These are phyloP conservation scores for Polyporus arcularius DNA, from an alignment of 768 basidiomycete species.

Conservation along the genomic window DNA sequence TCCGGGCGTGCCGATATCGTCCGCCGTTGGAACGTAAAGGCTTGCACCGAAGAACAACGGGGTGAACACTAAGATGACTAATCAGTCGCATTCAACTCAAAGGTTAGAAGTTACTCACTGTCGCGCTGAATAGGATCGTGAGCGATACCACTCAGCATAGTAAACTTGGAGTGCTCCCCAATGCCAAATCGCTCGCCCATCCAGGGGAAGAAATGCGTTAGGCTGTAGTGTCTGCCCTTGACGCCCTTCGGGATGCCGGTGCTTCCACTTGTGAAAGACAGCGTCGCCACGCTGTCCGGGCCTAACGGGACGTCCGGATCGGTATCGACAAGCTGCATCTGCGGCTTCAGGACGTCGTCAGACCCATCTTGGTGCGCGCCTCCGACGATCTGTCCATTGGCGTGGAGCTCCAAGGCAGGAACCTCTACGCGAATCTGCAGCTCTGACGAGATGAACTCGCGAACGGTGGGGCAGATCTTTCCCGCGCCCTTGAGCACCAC, in stretches of 20 bases:
- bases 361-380: constrained; percentile 44
- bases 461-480: constrained; percentile 72
- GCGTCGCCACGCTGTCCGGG: constrained; percentile 92
- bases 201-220: constrained; percentile 99
- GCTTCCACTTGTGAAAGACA: constrained; percentile 96
- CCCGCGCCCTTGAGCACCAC: constrained; percentile 92
- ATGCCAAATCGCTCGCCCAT: constrained; percentile 90
- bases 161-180: constrained; percentile 77
- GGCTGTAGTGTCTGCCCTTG: constrained; percentile 87
- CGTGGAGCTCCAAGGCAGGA: constrained; percentile 78
- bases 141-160: constrained; percentile 98
- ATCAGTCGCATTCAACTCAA: neutral
- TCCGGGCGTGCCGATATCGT: constrained; percentile 96
- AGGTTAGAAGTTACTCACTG: constrained; percentile 59
- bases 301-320: constrained; percentile 86
- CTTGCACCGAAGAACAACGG: constrained; percentile 96
- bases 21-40: constrained; percentile 93
- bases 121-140: constrained; percentile 99
- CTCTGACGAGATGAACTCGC: constrained; percentile 76
- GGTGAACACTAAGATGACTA: constrained; percentile 76
- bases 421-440: constrained; percentile 89
- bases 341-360: constrained; percentile 62
- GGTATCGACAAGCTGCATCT: constrained; percentile 54
- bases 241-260: constrained; percentile 99
- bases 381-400: constrained; percentile 64